These are phyloP conservation scores for Coemansia sp. DNA, from an alignment of 192 early-diverging fungal species.

Conservation along the genomic window DNA sequence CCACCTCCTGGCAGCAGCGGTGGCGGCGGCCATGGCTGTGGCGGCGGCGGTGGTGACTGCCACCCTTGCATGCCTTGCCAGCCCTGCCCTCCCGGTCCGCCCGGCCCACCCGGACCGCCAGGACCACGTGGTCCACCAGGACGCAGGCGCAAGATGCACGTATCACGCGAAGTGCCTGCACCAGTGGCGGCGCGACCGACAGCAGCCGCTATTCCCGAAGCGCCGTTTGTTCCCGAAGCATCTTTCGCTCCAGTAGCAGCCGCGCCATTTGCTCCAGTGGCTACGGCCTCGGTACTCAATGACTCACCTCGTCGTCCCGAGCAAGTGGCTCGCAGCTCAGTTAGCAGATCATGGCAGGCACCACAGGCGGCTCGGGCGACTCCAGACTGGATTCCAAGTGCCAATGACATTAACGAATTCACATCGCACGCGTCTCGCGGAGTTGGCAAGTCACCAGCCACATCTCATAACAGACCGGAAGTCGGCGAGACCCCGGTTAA, in stretches of 20 bases:
- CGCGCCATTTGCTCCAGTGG: background rate
- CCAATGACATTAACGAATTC: background rate
- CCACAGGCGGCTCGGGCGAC: background rate
- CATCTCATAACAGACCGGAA: conserved; percentile 11
- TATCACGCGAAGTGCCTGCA: background rate
- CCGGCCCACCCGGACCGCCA: background rate
- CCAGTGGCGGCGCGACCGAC: background rate
- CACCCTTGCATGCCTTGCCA: background rate
- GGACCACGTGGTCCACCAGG: background rate
- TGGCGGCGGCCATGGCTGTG: no score
- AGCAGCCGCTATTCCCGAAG: background rate
- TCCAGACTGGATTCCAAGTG: background rate
- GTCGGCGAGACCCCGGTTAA: conserved; percentile 2
- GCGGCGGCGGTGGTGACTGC: no score
- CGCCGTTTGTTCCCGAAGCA: no score
- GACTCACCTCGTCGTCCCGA: background rate
- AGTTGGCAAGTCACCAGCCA: background rate
- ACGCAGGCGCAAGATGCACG: no score
- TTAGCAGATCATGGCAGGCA: background rate
- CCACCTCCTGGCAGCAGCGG: background rate
- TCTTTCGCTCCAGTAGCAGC: background rate
- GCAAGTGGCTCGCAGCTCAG: background rate
- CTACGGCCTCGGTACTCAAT: background rate
- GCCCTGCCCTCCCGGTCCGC: background rate
- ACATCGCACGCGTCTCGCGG: background rate